Conservation (phyloP, 257 asterid genomes). For the Marsdenia floribunda region DNA sequence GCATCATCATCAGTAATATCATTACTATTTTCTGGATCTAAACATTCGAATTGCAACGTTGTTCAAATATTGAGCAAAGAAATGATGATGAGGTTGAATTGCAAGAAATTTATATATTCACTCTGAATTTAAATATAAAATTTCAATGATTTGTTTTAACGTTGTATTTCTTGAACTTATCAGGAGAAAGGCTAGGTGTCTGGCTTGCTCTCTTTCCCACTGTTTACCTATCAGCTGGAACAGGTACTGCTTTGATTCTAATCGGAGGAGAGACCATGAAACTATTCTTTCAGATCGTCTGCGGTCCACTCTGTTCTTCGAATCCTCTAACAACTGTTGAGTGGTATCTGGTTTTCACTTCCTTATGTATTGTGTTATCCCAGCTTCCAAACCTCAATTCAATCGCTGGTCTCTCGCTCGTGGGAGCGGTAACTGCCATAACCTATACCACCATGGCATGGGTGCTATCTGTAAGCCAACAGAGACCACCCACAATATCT, state of each 20-base stretch:
- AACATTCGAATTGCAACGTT: background rate
- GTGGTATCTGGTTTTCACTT: constrained; percentile 96
- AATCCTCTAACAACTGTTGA: constrained; percentile 94
- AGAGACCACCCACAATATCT: constrained; percentile 67
- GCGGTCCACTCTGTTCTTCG: constrained; percentile 85
- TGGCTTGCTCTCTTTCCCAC: constrained; percentile 99
- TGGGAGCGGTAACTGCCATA: constrained; percentile 94
- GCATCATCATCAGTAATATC: background rate
- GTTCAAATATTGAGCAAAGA: no score
- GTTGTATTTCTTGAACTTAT: background rate
- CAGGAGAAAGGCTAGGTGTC: constrained; percentile 88
- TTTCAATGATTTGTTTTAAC: background rate
- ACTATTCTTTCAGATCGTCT: constrained; percentile 84
- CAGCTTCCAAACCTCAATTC: constrained; percentile 98
- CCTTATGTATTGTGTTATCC: constrained; percentile 86
- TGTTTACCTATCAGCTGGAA: constrained; percentile 93
- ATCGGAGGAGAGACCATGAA: constrained; percentile 99
- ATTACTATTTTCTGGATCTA: background rate
- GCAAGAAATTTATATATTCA: background rate
- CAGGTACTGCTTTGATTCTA: constrained; percentile 89
- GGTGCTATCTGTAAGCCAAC: constrained; percentile 91
- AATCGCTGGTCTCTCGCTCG: constrained; percentile 92
- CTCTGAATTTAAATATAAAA: background rate
- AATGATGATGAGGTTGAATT: background rate
- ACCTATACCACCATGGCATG: constrained; percentile 94